Evolutionary conservation across 306 rosid genomes (phyloP).

Genomic region (Dicorynia guianensis): DNA sequence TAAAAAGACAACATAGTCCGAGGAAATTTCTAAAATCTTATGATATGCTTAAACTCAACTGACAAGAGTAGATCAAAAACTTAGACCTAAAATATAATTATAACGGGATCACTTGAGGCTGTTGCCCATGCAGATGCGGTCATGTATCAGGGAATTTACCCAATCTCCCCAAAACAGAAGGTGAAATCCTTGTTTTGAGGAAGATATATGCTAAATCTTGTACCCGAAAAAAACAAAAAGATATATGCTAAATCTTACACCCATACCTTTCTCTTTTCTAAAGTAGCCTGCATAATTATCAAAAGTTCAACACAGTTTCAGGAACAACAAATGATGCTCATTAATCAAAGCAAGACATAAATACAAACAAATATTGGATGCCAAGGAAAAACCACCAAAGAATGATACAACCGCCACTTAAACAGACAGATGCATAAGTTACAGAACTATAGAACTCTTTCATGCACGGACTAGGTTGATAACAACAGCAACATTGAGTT

Average conservation of each 20-base stretch:
- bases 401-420: background rate
- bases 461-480: background rate
- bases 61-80: slow-evolving; percentile 6
- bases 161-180: background rate
- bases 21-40: background rate
- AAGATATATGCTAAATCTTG: background rate
- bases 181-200: background rate
- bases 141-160: background rate
- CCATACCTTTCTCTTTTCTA: background rate
- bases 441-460: background rate
- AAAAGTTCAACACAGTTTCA: background rate
- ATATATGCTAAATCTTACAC: background rate
- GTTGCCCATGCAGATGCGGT: background rate
- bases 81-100: slow-evolving; percentile 11
- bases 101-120: background rate
- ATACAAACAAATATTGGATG: background rate
- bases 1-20: background rate
- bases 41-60: background rate
- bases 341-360: background rate
- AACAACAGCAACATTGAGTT: background rate
- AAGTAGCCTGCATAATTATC: slow-evolving; percentile 2
- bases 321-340: background rate
- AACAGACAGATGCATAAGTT: background rate
- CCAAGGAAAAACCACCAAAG: background rate
- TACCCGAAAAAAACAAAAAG: too few relatives aligned